phyloP scores from a whole-genome alignment of 2,329 filamentous ascomycete genomes.

The Thielaviopsis populi region DNA sequence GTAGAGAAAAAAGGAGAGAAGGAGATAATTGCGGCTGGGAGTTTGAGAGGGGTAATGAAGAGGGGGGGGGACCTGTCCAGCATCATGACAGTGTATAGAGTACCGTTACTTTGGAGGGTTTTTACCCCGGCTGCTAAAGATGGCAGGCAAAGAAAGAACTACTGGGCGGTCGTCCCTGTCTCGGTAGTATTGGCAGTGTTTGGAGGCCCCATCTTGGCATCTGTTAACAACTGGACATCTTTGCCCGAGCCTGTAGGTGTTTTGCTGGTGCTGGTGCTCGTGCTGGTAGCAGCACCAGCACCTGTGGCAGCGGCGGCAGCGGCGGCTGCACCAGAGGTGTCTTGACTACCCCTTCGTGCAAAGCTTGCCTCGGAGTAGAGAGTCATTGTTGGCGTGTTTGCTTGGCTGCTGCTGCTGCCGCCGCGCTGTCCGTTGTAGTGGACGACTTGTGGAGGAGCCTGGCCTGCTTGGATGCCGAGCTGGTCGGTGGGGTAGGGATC shows the following conservation, averaged over 20 bases:
- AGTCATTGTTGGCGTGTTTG: constrained; percentile 45
- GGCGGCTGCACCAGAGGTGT: constrained; percentile 20
- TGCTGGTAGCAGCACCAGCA: neutral
- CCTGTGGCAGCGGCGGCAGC: neutral
- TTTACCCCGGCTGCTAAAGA: neutral
- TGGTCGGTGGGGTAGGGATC: constrained; percentile 53
- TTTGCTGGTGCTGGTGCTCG: neutral
- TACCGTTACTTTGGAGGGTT: neutral
- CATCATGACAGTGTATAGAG: neutral
- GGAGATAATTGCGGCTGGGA: neutral
- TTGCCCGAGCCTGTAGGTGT: neutral
- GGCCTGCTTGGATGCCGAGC: constrained; percentile 45
- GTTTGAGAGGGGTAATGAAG: neutral
- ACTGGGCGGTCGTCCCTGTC: neutral
- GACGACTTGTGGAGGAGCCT: constrained; percentile 49
- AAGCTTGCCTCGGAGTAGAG: constrained; percentile 36
- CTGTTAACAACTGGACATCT: constrained; percentile 13
- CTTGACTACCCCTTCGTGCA: constrained; percentile 35
- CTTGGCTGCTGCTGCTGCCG: constrained; percentile 38
- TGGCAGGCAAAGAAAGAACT: neutral
- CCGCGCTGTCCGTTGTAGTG: constrained; percentile 53
- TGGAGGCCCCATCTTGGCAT: constrained; percentile 15
- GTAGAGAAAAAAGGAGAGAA: neutral
- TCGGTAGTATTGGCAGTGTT: neutral
- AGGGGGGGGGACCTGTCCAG: neutral